These are phyloP conservation scores for Trichosporon faecale DNA, from an alignment of 1,284 basidiomycete species.

Conservation along the genomic window DNA sequence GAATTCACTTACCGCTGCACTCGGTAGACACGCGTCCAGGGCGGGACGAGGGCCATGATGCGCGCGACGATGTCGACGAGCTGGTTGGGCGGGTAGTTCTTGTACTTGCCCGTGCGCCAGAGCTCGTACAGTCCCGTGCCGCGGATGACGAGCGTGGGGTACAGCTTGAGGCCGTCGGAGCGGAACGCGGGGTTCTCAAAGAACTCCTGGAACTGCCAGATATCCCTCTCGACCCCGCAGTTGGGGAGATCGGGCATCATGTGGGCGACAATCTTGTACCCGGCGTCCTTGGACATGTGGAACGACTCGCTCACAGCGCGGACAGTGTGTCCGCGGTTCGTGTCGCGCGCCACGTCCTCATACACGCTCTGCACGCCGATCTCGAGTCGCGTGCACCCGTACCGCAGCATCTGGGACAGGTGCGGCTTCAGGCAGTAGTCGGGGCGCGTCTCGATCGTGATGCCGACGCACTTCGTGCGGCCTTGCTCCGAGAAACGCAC, in stretches of 20 bases:
- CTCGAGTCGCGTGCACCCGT: constrained; percentile 96
- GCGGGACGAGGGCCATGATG: constrained; percentile 93
- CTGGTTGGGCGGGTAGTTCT: constrained; percentile 98
- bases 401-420: constrained; percentile 96
- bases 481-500: constrained; percentile 95
- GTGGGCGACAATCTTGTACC: constrained; percentile 98
- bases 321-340: constrained; percentile 96
- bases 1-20: constrained; percentile 70
- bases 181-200: constrained; percentile 98
- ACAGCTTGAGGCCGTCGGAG: constrained; percentile 96
- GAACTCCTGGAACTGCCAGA: constrained; percentile 91
- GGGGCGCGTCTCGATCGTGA: constrained; percentile 97
- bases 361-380: constrained; percentile 99
- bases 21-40: constrained; percentile 98
- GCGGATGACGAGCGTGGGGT: constrained; percentile 96
- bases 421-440: constrained; percentile 98
- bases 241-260: constrained; percentile 99
- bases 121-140: constrained; percentile 96
- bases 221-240: constrained; percentile 92
- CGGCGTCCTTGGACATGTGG: constrained; percentile 96
- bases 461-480: constrained; percentile 97
- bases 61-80: constrained; percentile 95
- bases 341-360: constrained; percentile 97
- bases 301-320: constrained; percentile 96
- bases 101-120: constrained; percentile 94